These are phyloP conservation scores for Massarina eburnea DNA, from an alignment of 2,329 filamentous ascomycete species.

Conservation along the genomic window DNA sequence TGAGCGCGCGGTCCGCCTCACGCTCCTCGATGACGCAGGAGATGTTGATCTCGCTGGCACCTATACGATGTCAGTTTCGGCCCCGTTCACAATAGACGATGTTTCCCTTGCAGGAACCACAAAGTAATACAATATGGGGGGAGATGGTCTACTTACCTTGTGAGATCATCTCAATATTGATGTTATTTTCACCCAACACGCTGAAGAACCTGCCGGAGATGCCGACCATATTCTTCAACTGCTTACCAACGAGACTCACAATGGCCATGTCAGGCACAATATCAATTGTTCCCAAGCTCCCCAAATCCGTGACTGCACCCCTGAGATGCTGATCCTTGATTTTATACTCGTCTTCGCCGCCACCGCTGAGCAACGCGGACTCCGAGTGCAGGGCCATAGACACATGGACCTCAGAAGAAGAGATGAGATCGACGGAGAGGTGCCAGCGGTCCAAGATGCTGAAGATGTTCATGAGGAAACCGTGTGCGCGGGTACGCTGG, in stretches of 20 bases:
- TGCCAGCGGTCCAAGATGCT: slow-evolving; percentile 83
- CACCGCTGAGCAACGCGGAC: slow-evolving; percentile 54
- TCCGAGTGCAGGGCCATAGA: slow-evolving; percentile 94
- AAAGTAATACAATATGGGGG: background rate
- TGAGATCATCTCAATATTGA: slow-evolving; percentile 99
- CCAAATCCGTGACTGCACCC: slow-evolving; percentile 66
- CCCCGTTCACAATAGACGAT: too few relatives aligned
- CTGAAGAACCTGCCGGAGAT: slow-evolving; percentile 95
- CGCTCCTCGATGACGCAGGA: slow-evolving; percentile 93
- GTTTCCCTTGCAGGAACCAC: background rate
- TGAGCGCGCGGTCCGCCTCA: slow-evolving; percentile 90
- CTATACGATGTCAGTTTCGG: slow-evolving; percentile 53
- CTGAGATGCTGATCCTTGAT: slow-evolving; percentile 52
- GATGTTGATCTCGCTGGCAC: slow-evolving; percentile 98
- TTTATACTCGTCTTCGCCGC: slow-evolving; percentile 50
- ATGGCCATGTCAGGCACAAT: slow-evolving; percentile 93
- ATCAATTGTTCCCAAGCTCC: slow-evolving; percentile 84
- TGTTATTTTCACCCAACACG: slow-evolving; percentile 85
- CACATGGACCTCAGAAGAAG: slow-evolving; percentile 93
- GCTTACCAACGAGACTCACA: slow-evolving; percentile 86
- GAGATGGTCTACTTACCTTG: slow-evolving; percentile 66
- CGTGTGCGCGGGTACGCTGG: slow-evolving; percentile 92
- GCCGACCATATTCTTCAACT: slow-evolving; percentile 96
- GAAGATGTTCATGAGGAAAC: slow-evolving; percentile 94
- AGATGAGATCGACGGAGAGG: slow-evolving; percentile 93